A percentile compares a stretch with the other conserved stretches of the same genome.
Conservation (phyloP, 352 stramenopile species). For the Globisporangium solare region DNA sequence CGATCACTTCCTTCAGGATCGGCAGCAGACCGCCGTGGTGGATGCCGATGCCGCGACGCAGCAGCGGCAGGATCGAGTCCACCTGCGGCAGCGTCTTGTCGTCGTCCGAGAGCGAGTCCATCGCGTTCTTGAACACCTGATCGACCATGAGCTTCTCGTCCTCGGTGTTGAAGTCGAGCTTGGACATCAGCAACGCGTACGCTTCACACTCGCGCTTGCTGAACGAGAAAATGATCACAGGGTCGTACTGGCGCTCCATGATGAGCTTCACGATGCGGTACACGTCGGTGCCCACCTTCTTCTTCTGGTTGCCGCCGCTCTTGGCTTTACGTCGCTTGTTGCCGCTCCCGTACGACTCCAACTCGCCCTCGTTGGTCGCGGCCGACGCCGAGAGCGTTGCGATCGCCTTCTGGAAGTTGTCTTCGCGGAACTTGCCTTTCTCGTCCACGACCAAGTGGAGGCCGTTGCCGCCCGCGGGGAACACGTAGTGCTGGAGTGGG, state of each 20-base stretch:
- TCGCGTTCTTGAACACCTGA: conserved; percentile 97
- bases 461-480: conserved; percentile 94
- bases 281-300: conserved; percentile 93
- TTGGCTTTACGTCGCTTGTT: conserved; percentile 59
- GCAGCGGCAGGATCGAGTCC: conserved; percentile 93
- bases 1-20: conserved; percentile 98
- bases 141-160: conserved; percentile 97
- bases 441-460: conserved; percentile 99
- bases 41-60: conserved; percentile 99
- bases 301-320: conserved; percentile 67
- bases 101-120: conserved; percentile 95
- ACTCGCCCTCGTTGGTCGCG: conserved; percentile 66
- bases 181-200: conserved; percentile 90
- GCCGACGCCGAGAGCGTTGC: conserved; percentile 57
- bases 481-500: conserved; percentile 99
- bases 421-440: conserved; percentile 97
- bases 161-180: conserved; percentile 97
- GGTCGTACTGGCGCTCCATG: conserved; percentile 96
- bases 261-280: conserved; percentile 98
- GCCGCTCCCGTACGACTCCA: conserved; percentile 75
- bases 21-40: conserved; percentile 98
- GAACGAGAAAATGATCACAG: conserved; percentile 99
- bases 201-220: conserved; percentile 97
- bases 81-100: conserved; percentile 98
- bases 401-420: conserved; percentile 96